A percentile compares a stretch with the other conserved stretches of the same genome.
Conservation (phyloP, 1,284 basidiomycete species). For the Sanguinoderma infundibulare region DNA sequence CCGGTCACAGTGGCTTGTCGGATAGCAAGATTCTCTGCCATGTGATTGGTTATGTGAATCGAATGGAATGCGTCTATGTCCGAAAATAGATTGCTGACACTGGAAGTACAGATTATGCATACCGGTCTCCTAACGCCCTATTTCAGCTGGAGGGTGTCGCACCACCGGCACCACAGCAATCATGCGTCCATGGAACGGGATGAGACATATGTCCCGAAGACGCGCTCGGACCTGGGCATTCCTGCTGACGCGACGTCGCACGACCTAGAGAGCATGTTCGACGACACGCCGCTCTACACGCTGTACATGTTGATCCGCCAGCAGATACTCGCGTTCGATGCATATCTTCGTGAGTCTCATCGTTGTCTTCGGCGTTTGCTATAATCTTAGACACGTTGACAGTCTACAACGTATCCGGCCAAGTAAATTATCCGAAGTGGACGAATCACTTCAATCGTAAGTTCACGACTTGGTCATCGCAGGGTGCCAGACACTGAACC, state of each 20-base stretch:
- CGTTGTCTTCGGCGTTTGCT: neutral
- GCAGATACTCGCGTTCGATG: constrained; percentile 77
- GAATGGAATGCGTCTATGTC: no score
- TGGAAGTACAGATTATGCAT: constrained; percentile 34
- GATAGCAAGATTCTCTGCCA: neutral
- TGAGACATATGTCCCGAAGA: constrained; percentile 63
- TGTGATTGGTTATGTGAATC: neutral
- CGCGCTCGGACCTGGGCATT: constrained; percentile 52
- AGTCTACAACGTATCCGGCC: constrained; percentile 67
- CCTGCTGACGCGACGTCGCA: constrained; percentile 41
- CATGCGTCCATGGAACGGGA: constrained; percentile 53
- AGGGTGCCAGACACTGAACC: neutral
- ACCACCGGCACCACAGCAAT: constrained; percentile 41
- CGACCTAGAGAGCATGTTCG: constrained; percentile 57
- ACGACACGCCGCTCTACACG: constrained; percentile 62
- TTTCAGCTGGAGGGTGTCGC: constrained; percentile 43
- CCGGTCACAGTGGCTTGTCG: constrained; percentile 6
- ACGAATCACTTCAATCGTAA: constrained; percentile 63
- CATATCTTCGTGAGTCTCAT: constrained; percentile 55
- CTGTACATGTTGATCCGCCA: constrained; percentile 53
- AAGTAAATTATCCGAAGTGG: constrained; percentile 67
- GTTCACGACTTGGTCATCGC: constrained; percentile 22
- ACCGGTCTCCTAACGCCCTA: constrained; percentile 39
- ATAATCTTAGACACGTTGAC: neutral
- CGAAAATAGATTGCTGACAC: neutral